A percentile compares a stretch with the other conserved stretches of the same genome.
Conservation (phyloP, 2,329 filamentous ascomycete genomes). For the Bipolaris cookei region DNA sequence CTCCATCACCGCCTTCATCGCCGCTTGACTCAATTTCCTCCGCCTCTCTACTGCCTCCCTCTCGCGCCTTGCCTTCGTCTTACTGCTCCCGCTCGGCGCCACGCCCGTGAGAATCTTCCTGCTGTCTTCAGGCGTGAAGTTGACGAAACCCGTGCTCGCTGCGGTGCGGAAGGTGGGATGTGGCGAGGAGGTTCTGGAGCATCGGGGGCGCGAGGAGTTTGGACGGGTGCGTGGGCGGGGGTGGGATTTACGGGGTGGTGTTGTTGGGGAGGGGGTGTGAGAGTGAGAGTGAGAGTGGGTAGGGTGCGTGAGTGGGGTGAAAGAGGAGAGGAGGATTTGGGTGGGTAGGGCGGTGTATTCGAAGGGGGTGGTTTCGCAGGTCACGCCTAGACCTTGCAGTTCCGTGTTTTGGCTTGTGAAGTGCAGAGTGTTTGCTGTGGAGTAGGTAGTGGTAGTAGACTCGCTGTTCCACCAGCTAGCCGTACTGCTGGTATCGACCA, state of each 20-base stretch:
- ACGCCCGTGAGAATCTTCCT: constrained; percentile 84
- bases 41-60: constrained; percentile 83
- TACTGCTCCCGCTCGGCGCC: constrained; percentile 86
- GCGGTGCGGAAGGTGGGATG: constrained; percentile 40
- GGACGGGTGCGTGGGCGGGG: constrained; percentile 20
- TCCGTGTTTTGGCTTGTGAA: constrained; percentile 25
- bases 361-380: constrained; percentile 37
- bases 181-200: constrained; percentile 27
- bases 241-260: constrained; percentile 31
- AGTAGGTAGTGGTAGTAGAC: constrained; percentile 17
- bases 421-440: constrained; percentile 25
- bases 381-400: constrained; percentile 41
- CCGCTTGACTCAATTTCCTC: constrained; percentile 70
- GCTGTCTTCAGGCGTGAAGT: constrained; percentile 84
- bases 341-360: constrained; percentile 9
- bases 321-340: constrained; percentile 30
- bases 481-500: constrained; percentile 30
- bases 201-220: constrained; percentile 20
- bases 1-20: constrained; percentile 70
- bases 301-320: too few relatives aligned
- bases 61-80: constrained; percentile 92
- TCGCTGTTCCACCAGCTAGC: constrained; percentile 40
- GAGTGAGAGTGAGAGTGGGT: too few relatives aligned
- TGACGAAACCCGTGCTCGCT: constrained; percentile 74
- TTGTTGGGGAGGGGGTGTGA: constrained; percentile 34